Evolutionary conservation across 208 protist species (phyloP).

Genomic region (Leishmania mexicana): DNA sequence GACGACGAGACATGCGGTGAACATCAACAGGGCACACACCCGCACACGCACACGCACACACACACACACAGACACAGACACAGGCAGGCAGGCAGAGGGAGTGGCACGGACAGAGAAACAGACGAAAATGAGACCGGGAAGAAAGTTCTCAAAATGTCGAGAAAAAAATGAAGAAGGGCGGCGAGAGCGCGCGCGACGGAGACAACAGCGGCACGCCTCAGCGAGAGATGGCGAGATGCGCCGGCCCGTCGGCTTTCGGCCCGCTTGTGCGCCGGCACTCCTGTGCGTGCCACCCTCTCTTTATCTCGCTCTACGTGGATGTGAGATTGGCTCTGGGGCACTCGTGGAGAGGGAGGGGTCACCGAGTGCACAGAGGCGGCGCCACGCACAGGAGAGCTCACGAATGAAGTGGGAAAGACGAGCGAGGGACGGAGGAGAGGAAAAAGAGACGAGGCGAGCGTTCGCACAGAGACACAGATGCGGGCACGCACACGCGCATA

Average conservation of each 20-base stretch:
- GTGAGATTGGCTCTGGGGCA: neutral
- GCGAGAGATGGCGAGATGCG: no score
- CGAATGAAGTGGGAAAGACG: neutral
- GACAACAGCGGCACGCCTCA: neutral
- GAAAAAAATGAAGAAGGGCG: neutral
- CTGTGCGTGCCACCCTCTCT: neutral
- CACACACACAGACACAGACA: no score
- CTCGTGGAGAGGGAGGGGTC: neutral
- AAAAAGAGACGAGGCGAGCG: neutral
- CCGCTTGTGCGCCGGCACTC: no score
- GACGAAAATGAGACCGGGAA: neutral
- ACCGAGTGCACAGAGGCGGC: neutral
- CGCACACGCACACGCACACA: no score
- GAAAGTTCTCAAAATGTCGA: no score
- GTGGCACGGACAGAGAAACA: neutral
- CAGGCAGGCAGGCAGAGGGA: neutral
- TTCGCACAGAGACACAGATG: neutral
- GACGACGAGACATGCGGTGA: neutral
- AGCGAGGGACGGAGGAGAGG: neutral
- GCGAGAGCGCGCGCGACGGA: neutral
- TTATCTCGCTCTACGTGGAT: neutral
- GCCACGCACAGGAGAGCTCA: neutral
- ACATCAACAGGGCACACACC: neutral
- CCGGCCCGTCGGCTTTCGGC: no score
- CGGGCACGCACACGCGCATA: neutral